phyloP scores from a whole-genome alignment of 2,329 filamentous ascomycete species.

The Penicillium sp. region DNA sequence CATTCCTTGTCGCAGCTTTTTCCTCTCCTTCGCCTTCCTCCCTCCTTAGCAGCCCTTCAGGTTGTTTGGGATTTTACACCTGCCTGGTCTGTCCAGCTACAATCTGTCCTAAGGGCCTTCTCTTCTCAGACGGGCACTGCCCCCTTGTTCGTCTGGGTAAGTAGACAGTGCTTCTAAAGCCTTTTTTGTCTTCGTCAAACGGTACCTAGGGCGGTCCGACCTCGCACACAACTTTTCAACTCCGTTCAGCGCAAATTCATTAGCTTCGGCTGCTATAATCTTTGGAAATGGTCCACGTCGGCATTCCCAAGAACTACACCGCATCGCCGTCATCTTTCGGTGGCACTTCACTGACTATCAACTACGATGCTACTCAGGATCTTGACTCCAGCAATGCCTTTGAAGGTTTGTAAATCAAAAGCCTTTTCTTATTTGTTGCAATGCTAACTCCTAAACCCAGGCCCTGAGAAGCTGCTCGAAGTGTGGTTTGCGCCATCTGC shows the following conservation, averaged over 20 bases:
- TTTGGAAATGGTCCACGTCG: conserved; percentile 78
- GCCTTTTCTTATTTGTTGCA: neutral
- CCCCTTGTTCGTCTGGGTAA: conserved; percentile 86
- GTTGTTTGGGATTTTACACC: conserved; percentile 59
- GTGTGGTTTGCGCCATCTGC: conserved; percentile 93
- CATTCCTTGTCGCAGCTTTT: conserved; percentile 83
- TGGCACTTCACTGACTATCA: conserved; percentile 90
- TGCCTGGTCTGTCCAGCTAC: conserved; percentile 75
- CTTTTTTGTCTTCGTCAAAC: conserved; percentile 31
- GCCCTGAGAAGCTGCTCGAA: conserved; percentile 95
- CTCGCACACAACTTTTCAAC: conserved; percentile 16
- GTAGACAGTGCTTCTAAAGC: conserved; percentile 88
- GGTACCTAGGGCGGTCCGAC: conserved; percentile 24
- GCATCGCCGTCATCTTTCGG: conserved; percentile 73
- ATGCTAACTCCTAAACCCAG: conserved; percentile 44
- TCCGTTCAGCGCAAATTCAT: conserved; percentile 12
- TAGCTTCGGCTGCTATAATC: conserved; percentile 23
- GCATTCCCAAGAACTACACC: conserved; percentile 76
- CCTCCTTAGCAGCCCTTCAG: conserved; percentile 75
- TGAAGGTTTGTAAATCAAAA: conserved; percentile 62
- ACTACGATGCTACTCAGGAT: conserved; percentile 88
- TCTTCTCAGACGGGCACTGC: conserved; percentile 90
- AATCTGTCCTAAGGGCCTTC: conserved; percentile 80
- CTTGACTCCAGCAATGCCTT: conserved; percentile 95
- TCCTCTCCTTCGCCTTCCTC: conserved; percentile 71